A percentile compares a stretch with the other conserved stretches of the same genome.
phyloP scores from a whole-genome alignment of 371 early-diverging fungal species.

The Apophysomyces elegans region DNA sequence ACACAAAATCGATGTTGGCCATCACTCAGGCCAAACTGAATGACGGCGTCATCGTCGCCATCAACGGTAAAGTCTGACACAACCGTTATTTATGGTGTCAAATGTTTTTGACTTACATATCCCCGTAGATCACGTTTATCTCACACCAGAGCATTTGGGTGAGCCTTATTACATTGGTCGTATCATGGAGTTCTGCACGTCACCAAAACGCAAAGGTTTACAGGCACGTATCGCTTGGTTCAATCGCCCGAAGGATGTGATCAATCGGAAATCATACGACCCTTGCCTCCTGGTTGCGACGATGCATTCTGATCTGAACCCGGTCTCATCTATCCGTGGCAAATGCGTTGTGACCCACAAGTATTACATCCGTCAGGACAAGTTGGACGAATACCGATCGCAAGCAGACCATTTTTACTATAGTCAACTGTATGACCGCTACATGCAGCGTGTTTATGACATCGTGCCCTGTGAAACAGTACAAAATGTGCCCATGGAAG shows the following conservation, averaged over 20 bases:
- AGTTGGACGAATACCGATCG: constrained; percentile 61
- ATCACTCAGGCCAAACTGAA: constrained; percentile 25
- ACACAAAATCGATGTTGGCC: constrained; percentile 19
- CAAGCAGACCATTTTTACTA: constrained; percentile 81
- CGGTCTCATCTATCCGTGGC: constrained; percentile 81
- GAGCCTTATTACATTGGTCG: constrained; percentile 85
- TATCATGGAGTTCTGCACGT: constrained; percentile 78
- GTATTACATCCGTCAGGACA: constrained; percentile 60
- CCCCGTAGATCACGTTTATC: constrained; percentile 75
- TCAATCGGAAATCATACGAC: constrained; percentile 72
- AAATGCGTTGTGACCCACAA: constrained; percentile 78
- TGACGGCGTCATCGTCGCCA: constrained; percentile 32
- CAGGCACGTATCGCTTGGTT: constrained; percentile 81
- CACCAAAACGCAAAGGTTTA: constrained; percentile 48
- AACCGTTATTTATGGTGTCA: constrained; percentile 5
- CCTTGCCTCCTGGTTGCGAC: constrained; percentile 80
- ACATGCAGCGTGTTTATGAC: constrained; percentile 87
- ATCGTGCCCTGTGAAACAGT: constrained; percentile 79
- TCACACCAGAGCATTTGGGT: constrained; percentile 74
- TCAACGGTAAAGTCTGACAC: constrained; percentile 35
- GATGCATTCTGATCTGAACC: constrained; percentile 88
- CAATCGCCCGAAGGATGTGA: constrained; percentile 81
- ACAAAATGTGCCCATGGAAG: constrained; percentile 78
- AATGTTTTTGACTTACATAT: constrained; percentile 12
- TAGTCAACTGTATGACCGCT: constrained; percentile 85